Base-by-base conservation (phyloP, 176 grass and related monocot genomes). In the Zoysia pacifica region DNA sequence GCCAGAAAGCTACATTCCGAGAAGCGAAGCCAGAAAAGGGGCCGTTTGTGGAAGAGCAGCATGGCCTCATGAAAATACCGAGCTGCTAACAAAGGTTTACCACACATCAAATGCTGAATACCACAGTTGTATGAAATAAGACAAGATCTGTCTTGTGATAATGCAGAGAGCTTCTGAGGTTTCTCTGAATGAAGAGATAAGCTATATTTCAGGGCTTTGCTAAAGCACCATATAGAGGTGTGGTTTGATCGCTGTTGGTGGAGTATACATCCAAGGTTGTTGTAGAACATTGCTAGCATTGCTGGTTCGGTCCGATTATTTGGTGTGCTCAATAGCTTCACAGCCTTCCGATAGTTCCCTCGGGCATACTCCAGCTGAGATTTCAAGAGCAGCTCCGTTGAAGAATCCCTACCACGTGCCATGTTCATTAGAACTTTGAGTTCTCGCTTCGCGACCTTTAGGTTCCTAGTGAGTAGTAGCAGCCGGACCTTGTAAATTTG, bases 391-490 rank as follows among this genome's bases (percentile, higher is more conserved):
- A 97, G 91, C 65, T 93, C 91, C 13, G 89, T 81, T 40, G 91
- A 97, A 19, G 91, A 97, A 91, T 97, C 94, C 84, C 91, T 89
- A 80, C 91, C 91, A 81, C 89, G 91, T 82, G 89, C 94, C 85
- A 97, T 91, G 89, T 97, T 97, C 94, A 97, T 97, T 48, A 93
- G 82, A 65, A 94, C 84, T 88, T 97, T 97, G n/a, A 97, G 89
- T 85, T 97, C 94, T 74, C 94, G 71, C 88, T 97, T 97, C 13
- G 94, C 94, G 76, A 87, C 89, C 65, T 97, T 97, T 41, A 94
- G 82, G 82, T 97, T 97, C 81, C 89, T 89, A 73, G 91, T 88
- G 67, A 94, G 87, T 28, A 97, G 84, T 46, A 97, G 81, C 53
- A 97, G 85, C 18, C 88, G 81, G 68, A 97, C 94, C 69, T 97